Base-by-base conservation (phyloP, 23 red algal species). In the Gracilaria gracilis region DNA sequence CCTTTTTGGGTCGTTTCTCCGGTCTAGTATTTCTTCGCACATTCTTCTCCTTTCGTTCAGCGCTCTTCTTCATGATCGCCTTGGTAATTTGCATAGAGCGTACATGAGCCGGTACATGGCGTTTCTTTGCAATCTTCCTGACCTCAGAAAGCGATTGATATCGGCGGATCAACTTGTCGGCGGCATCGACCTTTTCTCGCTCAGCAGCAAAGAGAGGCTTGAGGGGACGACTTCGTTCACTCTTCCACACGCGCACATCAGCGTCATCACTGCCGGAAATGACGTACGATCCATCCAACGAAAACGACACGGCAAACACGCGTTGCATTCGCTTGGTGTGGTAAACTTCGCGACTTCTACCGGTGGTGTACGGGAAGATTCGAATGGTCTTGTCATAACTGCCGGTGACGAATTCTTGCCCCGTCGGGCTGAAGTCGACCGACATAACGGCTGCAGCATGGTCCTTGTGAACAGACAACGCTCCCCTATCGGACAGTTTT, bases 201-300 rank as follows among this genome's bases (percentile, higher is more conserved):
- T 99, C 97, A 9, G 75, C 67, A 29, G 79, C 85, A 61, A 99
- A 88, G 58, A 95, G 73, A 12, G 94, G 94, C 71, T 93, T 93
- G 35, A 96, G 57, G 12, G 97, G 97, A 21, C 80, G 65, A 20
- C 88, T 83, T 37, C 94, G 66, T 27, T 96, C 67, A 48, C 88
- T 90, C 91, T 99, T 99, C 97, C 97, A 99, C 27, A 99, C 94
- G n/a, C 97, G 91, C 27, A 99, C 89, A 89, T 96, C 92, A 44
- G 86, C 94, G 55, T 99, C 97, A 64, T 99, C 97, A n/a, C 88
- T 93, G 34, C 90, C 97, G 9, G 93, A 96, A 25, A 96, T 40
- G 62, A 99, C 57, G 53, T 90, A 96, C 50, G 74, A 47, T 9
- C 58, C 91, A 65, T 99, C 97, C 38, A 93, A 61, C 19, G 94